Evolutionary conservation across 73 alveolate genomes (phyloP).

Genomic region (Paramecium biaurelia): DNA sequence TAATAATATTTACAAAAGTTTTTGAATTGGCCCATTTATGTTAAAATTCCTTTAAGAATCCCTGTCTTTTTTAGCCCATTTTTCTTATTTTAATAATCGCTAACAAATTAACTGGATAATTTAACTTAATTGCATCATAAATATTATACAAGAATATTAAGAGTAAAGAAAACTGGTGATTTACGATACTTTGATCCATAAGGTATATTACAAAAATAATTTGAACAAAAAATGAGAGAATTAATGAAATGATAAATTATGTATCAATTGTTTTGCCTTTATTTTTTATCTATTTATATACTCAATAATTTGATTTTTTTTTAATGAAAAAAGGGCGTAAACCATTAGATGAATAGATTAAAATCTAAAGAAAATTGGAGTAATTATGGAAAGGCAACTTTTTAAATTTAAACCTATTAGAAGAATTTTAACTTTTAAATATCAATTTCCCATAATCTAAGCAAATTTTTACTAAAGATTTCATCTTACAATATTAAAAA

Average conservation of each 20-base stretch:
- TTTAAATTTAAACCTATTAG: not conserved
- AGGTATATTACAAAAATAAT: not conserved
- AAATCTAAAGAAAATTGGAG: not conserved
- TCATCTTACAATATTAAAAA: not conserved
- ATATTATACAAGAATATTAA: not conserved
- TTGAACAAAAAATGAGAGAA: not conserved
- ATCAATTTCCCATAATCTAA: not conserved
- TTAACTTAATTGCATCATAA: not conserved
- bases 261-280: not conserved
- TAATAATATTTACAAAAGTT: not conserved
- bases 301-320: not conserved
- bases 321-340: not conserved
- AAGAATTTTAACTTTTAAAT: not conserved
- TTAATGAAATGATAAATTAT: not conserved
- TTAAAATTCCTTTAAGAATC: not conserved
- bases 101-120: not conserved
- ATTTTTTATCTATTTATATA: not conserved
- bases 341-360: not conserved
- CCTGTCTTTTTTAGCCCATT: not conserved
- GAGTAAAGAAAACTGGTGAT: not conserved
- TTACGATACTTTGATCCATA: constrained; percentile 3
- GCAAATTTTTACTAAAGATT: not conserved
- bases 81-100: not conserved
- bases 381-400: not conserved
- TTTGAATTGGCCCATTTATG: not conserved